Evolutionary conservation across 495 filamentous ascomycete genomes (phyloP).

Genomic region (Penicillium turbatum): DNA sequence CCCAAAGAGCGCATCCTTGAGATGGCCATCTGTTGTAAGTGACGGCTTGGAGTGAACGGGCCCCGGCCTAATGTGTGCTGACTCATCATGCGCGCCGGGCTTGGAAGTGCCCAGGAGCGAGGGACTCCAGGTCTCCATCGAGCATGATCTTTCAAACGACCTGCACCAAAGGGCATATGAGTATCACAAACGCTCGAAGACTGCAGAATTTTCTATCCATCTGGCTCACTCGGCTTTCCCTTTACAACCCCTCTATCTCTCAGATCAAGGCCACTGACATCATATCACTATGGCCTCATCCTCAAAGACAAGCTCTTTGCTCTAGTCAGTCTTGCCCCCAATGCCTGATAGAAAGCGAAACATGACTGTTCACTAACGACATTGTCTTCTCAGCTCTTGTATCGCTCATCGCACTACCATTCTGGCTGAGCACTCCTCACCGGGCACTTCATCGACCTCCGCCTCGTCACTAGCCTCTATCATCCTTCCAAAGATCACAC

Average conservation of each 20-base stretch:
- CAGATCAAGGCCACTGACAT: slow-evolving; percentile 5
- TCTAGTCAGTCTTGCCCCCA: slow-evolving; percentile 58
- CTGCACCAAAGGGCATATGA: not conserved
- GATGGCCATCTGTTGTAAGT: no score
- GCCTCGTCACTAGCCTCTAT: slow-evolving; percentile 84
- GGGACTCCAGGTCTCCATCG: not conserved
- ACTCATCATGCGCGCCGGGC: not conserved
- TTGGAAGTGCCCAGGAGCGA: not conserved
- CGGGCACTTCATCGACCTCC: slow-evolving; percentile 62
- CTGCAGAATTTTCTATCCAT: not conserved
- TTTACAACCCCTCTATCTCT: not conserved
- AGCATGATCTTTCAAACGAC: not conserved
- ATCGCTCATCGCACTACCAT: slow-evolving; percentile 89
- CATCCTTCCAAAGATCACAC: slow-evolving; percentile 91
- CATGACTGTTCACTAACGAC: not conserved
- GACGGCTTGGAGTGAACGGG: no score
- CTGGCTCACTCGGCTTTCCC: not conserved
- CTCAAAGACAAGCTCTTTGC: slow-evolving; percentile 70
- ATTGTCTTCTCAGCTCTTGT: slow-evolving; percentile 60
- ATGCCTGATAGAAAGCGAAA: not conserved
- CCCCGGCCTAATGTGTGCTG: not conserved
- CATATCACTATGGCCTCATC: slow-evolving; percentile 64
- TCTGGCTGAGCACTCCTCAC: slow-evolving; percentile 81
- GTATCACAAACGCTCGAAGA: not conserved
- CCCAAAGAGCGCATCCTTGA: no score